These are phyloP conservation scores for Ilyonectria mors-panacis DNA, from an alignment of 2,329 filamentous ascomycete species.

Conservation along the genomic window DNA sequence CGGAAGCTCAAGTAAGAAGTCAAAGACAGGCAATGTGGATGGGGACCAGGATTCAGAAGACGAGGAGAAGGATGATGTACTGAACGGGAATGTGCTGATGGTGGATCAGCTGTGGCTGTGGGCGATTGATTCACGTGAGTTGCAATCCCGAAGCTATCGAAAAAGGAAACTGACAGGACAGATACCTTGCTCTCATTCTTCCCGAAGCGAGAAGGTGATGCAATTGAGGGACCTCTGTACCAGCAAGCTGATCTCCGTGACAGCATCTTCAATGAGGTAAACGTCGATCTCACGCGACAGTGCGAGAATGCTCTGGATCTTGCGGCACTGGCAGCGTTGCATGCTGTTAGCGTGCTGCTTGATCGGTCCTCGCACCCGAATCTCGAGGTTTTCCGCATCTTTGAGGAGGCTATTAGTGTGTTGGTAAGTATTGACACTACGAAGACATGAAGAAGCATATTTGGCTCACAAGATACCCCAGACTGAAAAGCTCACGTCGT, in stretches of 20 bases:
- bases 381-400: conserved; percentile 75
- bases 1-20: conserved; percentile 45
- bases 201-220: conserved; percentile 67
- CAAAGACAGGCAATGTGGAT: conserved; percentile 49
- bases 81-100: conserved; percentile 74
- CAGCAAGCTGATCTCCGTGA: conserved; percentile 74
- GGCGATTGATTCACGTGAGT: conserved; percentile 68
- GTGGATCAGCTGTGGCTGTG: conserved; percentile 77
- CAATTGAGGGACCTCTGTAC: conserved; percentile 68
- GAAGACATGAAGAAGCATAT: rapidly evolving
- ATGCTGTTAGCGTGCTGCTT: conserved; percentile 74
- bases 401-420: conserved; percentile 76
- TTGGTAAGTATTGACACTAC: conserved; percentile 58
- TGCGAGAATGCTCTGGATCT: conserved; percentile 75
- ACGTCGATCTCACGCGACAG: conserved; percentile 73
- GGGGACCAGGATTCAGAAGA: conserved; percentile 50
- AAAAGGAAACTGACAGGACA: conserved; percentile 39
- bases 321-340: conserved; percentile 72
- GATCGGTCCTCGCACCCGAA: conserved; percentile 73
- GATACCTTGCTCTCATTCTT: conserved; percentile 70
- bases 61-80: conserved; percentile 54
- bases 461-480: conserved; percentile 43
- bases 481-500: conserved; percentile 74
- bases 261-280: conserved; percentile 76
- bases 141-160: rapidly evolving